phyloP scores from a whole-genome alignment of 371 early-diverging fungal genomes.

The Mortierella sp. region DNA sequence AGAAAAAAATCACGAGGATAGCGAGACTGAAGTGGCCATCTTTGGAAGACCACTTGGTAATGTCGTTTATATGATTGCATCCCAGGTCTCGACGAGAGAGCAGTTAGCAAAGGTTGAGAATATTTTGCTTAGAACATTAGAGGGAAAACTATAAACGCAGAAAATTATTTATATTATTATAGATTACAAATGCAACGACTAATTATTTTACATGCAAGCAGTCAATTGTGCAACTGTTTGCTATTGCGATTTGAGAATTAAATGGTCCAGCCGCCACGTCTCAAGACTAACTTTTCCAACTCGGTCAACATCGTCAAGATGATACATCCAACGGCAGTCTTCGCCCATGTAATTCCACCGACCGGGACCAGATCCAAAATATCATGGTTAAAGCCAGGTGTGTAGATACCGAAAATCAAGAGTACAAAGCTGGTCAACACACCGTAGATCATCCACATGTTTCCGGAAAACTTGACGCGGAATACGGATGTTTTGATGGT shows the following conservation, averaged over 20 bases:
- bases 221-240: not conserved
- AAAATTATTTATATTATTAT: not conserved
- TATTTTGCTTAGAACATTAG: conserved; percentile 58
- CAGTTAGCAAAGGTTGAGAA: conserved; percentile 66
- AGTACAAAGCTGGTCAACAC: conserved; percentile 75
- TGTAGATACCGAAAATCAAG: conserved; percentile 82
- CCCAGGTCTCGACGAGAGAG: conserved; percentile 68
- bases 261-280: conserved; percentile 36
- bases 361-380: conserved; percentile 75
- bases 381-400: conserved; percentile 69
- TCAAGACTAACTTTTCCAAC: conserved; percentile 66
- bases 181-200: not conserved
- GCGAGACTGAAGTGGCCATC: conserved; percentile 55
- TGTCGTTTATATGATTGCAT: conserved; percentile 82
- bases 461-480: conserved; percentile 74
- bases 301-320: conserved; percentile 80
- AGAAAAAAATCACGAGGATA: conserved; percentile 19
- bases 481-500: conserved; percentile 79
- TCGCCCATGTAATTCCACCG: conserved; percentile 80
- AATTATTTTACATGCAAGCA: not conserved
- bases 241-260: conserved; percentile 9
- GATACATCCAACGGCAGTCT: conserved; percentile 74
- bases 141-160: conserved; percentile 18
- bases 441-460: conserved; percentile 83
- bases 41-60: conserved; percentile 78